Conservation (phyloP, 1,139 yeast species). For the Maudiozyma humilis region DNA sequence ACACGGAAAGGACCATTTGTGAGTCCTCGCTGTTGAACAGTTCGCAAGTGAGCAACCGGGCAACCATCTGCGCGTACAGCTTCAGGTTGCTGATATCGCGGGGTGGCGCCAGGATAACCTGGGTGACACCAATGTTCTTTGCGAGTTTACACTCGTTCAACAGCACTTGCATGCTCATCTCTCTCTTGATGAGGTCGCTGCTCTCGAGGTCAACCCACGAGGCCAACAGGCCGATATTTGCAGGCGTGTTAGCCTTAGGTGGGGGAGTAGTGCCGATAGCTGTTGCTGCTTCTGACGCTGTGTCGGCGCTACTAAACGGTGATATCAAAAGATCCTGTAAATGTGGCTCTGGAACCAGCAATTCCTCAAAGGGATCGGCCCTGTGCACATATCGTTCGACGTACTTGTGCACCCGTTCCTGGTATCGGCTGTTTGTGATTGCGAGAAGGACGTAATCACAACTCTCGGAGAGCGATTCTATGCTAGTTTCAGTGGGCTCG, state of each 20-base stretch:
- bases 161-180: slow-evolving; percentile 46
- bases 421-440: slow-evolving; percentile 38
- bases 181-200: slow-evolving; percentile 39
- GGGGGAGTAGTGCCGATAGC: neutral
- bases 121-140: slow-evolving; percentile 43
- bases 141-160: slow-evolving; percentile 53
- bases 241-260: slow-evolving; percentile 8
- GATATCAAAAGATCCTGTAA: slow-evolving; percentile 35
- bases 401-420: slow-evolving; percentile 27
- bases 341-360: slow-evolving; percentile 36
- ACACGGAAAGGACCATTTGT: slow-evolving; percentile 25
- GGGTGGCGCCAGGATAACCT: slow-evolving; percentile 53
- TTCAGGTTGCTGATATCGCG: slow-evolving; percentile 45
- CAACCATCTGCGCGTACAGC: slow-evolving; percentile 40
- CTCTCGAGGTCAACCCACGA: slow-evolving; percentile 61
- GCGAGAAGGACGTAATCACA: slow-evolving; percentile 38
- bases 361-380: slow-evolving; percentile 2
- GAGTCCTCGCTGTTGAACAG: slow-evolving; percentile 12
- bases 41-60: slow-evolving; percentile 27
- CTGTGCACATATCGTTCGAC: neutral
- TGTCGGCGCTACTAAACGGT: slow-evolving; percentile 14
- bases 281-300: no score
- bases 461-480: slow-evolving; percentile 6
- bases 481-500: neutral
- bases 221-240: slow-evolving; percentile 42